These are phyloP conservation scores for Takakia lepidozioides DNA, from an alignment of 225 moss, liverwort and hornwort species.

Conservation along the genomic window DNA sequence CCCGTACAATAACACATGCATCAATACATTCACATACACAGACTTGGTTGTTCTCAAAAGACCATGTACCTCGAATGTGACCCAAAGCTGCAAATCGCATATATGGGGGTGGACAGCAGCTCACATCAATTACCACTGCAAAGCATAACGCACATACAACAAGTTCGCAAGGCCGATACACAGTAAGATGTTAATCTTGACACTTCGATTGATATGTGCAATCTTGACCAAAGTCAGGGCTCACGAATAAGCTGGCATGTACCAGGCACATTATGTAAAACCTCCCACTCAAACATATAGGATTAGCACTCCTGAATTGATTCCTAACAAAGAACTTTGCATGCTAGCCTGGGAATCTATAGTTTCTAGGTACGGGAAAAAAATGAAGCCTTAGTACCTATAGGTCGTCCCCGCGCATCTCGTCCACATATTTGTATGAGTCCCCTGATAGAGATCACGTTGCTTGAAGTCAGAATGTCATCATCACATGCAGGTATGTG, in stretches of 20 bases:
- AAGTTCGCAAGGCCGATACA: neutral
- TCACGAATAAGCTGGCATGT: no score
- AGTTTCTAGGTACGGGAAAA: neutral
- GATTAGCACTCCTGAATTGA: no score
- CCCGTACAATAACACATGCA: no score
- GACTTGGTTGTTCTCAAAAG: no score
- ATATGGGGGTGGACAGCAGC: slow-evolving; percentile 32
- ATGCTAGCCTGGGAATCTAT: neutral
- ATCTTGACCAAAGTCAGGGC: no score
- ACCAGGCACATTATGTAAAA: no score
- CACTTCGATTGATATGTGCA: no score
- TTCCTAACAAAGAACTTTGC: neutral
- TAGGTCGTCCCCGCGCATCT: slow-evolving; percentile 24
- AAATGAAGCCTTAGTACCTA: slow-evolving; percentile 14
- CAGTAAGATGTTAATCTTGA: neutral
- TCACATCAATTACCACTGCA: slow-evolving; percentile 40
- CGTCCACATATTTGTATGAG: slow-evolving; percentile 36
- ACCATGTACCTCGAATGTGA: slow-evolving; percentile 40
- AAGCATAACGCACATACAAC: neutral
- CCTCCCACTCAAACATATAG: no score
- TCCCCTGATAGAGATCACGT: slow-evolving; percentile 32
- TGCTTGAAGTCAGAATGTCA: slow-evolving; percentile 16
- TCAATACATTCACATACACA: no score
- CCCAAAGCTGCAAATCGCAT: slow-evolving; percentile 43
- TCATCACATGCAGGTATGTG: slow-evolving; percentile 5